phyloP scores from a whole-genome alignment of 2,329 filamentous ascomycete species.

The Triangularia verruculosa region DNA sequence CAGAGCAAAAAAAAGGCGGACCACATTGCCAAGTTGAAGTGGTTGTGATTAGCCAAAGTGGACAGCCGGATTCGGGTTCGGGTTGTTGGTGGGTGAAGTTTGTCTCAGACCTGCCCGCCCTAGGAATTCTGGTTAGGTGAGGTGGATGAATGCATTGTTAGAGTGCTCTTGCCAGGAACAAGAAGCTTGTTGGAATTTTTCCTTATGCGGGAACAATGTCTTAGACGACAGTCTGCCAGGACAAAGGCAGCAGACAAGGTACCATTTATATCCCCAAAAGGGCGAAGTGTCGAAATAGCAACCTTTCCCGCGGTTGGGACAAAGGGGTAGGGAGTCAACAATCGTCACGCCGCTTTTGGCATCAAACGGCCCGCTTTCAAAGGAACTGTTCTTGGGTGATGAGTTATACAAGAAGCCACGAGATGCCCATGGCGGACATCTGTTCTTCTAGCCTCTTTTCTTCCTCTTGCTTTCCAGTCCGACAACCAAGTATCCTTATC shows the following conservation, averaged over 20 bases:
- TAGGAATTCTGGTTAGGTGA: slow-evolving; percentile 3
- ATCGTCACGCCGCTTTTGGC: slow-evolving; percentile 10
- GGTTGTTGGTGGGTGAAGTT: background rate
- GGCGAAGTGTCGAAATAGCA: slow-evolving; percentile 19
- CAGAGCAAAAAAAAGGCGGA: slow-evolving; percentile 87
- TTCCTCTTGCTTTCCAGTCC: background rate
- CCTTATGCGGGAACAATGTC: slow-evolving; percentile 16
- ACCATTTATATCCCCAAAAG: background rate
- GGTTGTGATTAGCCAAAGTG: slow-evolving; percentile 48
- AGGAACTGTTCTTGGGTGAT: slow-evolving; percentile 3
- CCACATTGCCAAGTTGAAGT: slow-evolving; percentile 87
- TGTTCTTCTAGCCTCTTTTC: background rate
- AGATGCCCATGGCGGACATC: background rate
- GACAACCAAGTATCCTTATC: background rate
- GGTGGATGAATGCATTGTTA: slow-evolving; percentile 20
- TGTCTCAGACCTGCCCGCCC: background rate
- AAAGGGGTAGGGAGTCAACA: background rate
- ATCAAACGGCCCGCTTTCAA: slow-evolving; percentile 9
- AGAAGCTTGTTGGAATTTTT: slow-evolving; percentile 13
- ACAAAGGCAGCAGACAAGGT: background rate
- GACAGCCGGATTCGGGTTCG: slow-evolving; percentile 5
- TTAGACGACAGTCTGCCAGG: slow-evolving; percentile 9
- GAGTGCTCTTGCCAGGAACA: background rate
- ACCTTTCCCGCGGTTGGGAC: background rate
- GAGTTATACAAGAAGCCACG: slow-evolving; percentile 2